These are phyloP conservation scores for Linum tenue DNA, from an alignment of 345 rosid genomes.

Conservation along the genomic window DNA sequence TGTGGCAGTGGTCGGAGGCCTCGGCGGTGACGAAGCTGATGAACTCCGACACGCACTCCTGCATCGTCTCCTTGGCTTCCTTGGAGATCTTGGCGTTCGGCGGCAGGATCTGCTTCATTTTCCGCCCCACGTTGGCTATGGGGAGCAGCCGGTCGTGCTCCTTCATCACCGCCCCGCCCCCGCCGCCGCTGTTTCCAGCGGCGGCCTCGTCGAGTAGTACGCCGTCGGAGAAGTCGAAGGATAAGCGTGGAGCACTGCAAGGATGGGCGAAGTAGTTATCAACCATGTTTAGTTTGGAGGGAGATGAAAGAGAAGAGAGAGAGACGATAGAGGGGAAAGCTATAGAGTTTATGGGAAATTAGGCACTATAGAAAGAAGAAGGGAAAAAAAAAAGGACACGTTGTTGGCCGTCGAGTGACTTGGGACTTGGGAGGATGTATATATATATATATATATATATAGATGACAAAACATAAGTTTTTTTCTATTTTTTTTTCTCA, in stretches of 20 bases:
- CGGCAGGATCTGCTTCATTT: conserved; percentile 2
- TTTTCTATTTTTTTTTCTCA: too few relatives aligned
- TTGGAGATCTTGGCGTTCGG: conserved; percentile 7
- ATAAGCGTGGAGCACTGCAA: neutral
- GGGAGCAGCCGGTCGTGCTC: conserved; percentile 2
- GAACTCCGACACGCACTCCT: conserved; percentile 7
- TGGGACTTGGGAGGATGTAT: too few relatives aligned
- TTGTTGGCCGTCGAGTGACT: too few relatives aligned
- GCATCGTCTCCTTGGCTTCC: conserved; percentile 5
- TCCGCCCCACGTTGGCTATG: conserved; percentile 4
- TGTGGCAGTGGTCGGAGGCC: neutral
- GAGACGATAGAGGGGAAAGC: neutral
- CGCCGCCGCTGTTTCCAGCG: neutral
- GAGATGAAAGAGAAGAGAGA: neutral
- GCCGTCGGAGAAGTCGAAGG: neutral
- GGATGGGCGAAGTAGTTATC: neutral
- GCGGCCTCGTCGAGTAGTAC: neutral
- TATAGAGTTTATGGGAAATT: neutral
- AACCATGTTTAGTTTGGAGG: neutral
- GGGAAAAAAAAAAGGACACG: too few relatives aligned
- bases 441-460: too few relatives aligned
- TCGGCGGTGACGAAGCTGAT: conserved; percentile 6
- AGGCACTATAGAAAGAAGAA: too few relatives aligned
- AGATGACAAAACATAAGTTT: too few relatives aligned
- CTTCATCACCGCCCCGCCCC: neutral